Evolutionary conservation across 2,329 filamentous ascomycete species (phyloP).

Genomic region (Pezicula neosporulosa): DNA sequence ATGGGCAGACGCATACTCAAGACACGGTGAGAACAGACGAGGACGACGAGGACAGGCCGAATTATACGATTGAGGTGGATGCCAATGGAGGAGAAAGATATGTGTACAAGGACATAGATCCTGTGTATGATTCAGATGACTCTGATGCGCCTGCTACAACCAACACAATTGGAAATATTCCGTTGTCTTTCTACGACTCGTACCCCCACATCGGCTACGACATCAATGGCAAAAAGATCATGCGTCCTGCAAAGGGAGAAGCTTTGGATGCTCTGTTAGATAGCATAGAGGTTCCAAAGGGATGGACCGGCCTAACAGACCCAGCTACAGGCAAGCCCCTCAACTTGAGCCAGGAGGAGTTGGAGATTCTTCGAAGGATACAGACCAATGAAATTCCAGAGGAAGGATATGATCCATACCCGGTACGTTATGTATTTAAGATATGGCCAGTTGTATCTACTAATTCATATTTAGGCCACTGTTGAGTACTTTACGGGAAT

Average conservation of each 20-base stretch:
- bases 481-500: conserved; percentile 92
- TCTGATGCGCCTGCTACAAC: conserved; percentile 73
- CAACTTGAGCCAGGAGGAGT: conserved; percentile 79
- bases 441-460: conserved; percentile 15
- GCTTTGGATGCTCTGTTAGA: conserved; percentile 91
- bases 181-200: conserved; percentile 90
- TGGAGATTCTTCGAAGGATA: conserved; percentile 83
- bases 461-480: conserved; percentile 53
- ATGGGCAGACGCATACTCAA: conserved; percentile 32
- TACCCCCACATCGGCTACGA: conserved; percentile 99
- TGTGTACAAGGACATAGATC: conserved; percentile 89
- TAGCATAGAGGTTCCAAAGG: conserved; percentile 94
- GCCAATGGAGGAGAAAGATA: conserved; percentile 90
- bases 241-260: conserved; percentile 90
- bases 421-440: conserved; percentile 45
- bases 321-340: conserved; percentile 90
- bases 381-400: conserved; percentile 85
- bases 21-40: conserved; percentile 24
- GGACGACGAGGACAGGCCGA: conserved; percentile 39
- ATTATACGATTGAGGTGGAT: conserved; percentile 64
- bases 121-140: conserved; percentile 94
- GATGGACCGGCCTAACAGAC: conserved; percentile 95
- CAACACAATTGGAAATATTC: conserved; percentile 96
- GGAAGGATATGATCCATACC: conserved; percentile 90
- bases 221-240: conserved; percentile 97